Evolutionary conservation across 345 rosid species (phyloP).

Genomic region (Lepidium didymum): DNA sequence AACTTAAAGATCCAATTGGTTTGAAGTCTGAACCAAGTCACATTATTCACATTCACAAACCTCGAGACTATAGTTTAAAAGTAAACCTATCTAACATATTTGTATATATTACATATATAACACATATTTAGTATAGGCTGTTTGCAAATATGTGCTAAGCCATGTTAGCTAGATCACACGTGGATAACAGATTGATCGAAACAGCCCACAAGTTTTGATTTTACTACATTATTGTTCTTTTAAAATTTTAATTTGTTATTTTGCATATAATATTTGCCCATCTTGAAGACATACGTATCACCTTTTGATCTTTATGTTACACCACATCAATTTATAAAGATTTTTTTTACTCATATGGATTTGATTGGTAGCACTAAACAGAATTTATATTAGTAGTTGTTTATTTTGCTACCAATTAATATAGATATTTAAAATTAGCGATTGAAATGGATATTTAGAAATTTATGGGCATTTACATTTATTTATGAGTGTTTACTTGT

Average conservation of each 20-base stretch:
- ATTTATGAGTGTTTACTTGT: too few relatives aligned
- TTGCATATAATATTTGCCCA: background rate
- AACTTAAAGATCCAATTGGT: background rate
- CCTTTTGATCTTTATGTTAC: constrained; percentile 1
- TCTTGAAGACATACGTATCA: background rate
- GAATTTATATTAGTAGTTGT: too few relatives aligned
- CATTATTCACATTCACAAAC: background rate
- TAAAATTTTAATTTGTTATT: background rate
- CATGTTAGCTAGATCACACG: background rate
- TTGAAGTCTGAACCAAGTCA: background rate
- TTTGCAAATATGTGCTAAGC: background rate
- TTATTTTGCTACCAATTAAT: too few relatives aligned
- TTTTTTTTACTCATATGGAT: background rate
- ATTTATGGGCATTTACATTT: too few relatives aligned
- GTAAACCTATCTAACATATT: too few relatives aligned
- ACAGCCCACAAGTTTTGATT: constrained; percentile 6
- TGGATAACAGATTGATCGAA: background rate
- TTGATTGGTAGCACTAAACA: too few relatives aligned
- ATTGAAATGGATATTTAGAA: too few relatives aligned
- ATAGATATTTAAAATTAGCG: too few relatives aligned
- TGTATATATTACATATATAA: background rate
- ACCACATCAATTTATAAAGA: background rate
- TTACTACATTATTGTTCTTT: background rate
- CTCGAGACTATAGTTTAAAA: background rate
- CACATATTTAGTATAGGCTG: background rate